Evolutionary conservation across 1,284 basidiomycete genomes (phyloP).

Genomic region (Sanghuangporus baumii): DNA sequence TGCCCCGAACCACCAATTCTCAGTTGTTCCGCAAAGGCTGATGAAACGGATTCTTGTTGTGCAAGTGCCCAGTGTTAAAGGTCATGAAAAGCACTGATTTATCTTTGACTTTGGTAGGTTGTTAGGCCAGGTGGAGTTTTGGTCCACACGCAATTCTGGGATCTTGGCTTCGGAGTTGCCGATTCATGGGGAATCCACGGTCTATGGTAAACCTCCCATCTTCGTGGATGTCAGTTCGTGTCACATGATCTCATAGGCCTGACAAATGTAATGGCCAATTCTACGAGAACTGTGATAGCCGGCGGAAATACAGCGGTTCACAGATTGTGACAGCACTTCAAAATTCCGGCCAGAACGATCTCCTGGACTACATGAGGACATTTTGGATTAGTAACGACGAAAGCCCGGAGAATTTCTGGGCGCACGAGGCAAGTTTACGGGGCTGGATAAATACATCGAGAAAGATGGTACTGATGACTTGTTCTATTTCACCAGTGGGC

Average conservation of each 20-base stretch:
- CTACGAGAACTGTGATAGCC: conserved; percentile 20
- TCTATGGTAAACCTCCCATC: conserved; percentile 11
- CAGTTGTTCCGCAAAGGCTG: conserved; percentile 15
- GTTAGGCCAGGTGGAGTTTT: conserved; percentile 20
- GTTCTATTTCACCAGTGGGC: conserved; percentile 8
- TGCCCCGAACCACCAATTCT: conserved; percentile 18
- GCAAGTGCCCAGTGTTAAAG: not conserved
- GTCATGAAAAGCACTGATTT: not conserved
- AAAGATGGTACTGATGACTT: not conserved
- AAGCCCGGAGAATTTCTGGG: conserved; percentile 19
- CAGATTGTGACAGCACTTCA: conserved; percentile 16
- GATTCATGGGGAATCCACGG: conserved; percentile 22
- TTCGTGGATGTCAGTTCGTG: not conserved
- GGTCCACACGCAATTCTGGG: conserved; percentile 21
- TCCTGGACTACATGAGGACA: conserved; percentile 18
- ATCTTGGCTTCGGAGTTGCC: conserved; percentile 17
- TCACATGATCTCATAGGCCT: conserved; percentile 15
- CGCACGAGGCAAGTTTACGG: conserved; percentile 17
- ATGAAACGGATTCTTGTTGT: conserved; percentile 17
- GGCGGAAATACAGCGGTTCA: conserved; percentile 16
- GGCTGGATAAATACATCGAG: not conserved
- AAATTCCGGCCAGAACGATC: conserved; percentile 8
- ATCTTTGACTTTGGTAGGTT: conserved; percentile 1
- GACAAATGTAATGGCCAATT: conserved; percentile 19
- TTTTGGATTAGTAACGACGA: conserved; percentile 20